These are phyloP conservation scores for Candida loeiensis DNA, from an alignment of 805 yeast genomes.

Conservation along the genomic window DNA sequence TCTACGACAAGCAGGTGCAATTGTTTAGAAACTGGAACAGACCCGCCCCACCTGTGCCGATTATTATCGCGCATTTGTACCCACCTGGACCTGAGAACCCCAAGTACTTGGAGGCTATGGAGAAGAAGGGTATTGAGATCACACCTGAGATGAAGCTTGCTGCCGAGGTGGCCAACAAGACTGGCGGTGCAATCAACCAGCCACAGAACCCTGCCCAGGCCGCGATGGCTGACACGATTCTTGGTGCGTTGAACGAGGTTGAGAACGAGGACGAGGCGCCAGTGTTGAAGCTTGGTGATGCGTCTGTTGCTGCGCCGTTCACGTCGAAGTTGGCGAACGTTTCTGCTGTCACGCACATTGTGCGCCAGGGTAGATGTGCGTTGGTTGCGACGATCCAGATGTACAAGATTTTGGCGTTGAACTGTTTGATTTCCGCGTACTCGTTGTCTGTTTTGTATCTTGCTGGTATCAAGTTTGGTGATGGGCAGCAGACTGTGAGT, in stretches of 20 bases:
- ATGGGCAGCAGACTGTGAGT: constrained; percentile 96
- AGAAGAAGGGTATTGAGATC: constrained; percentile 74
- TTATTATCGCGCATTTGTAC: constrained; percentile 85
- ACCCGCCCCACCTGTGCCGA: constrained; percentile 81
- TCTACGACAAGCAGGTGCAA: constrained; percentile 82
- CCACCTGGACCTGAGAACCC: constrained; percentile 96
- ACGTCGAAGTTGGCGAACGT: constrained; percentile 93
- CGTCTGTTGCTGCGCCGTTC: constrained; percentile 98
- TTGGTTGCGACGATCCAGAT: constrained; percentile 95
- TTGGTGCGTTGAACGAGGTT: constrained; percentile 49
- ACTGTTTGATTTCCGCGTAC: constrained; percentile 95
- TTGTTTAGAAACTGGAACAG: constrained; percentile 78
- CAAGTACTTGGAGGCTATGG: constrained; percentile 78
- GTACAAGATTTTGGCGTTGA: constrained; percentile 96
- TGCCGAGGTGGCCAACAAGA: constrained; percentile 49
- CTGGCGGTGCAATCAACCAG: constrained; percentile 24
- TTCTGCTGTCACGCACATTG: constrained; percentile 84
- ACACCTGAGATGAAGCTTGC: constrained; percentile 68
- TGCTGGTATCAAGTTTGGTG: constrained; percentile 98
- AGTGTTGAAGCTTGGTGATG: constrained; percentile 91
- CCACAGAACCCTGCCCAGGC: constrained; percentile 18
- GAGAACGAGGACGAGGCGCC: constrained; percentile 87
- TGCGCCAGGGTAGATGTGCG: constrained; percentile 98
- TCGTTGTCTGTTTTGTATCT: constrained; percentile 89
- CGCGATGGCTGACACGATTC: constrained; percentile 57